Percentiles rank a stretch among this genome's conserved stretches.
Conservation (phyloP, 805 yeast genomes). For the Candida oleophila region DNA sequence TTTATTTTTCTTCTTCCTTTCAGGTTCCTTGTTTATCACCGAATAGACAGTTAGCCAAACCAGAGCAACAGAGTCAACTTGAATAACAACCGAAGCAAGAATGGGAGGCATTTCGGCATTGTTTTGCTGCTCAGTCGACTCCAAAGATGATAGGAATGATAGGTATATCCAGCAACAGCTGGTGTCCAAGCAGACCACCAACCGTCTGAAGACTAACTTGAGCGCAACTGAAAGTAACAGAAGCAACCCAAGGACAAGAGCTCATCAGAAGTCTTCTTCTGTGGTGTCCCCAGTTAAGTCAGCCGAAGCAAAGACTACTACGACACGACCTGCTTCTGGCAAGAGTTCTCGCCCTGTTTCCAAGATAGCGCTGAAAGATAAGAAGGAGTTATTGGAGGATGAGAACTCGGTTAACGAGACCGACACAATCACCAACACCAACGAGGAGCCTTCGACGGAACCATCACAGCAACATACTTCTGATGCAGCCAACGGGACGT, state of each 20-base stretch:
- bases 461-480: slow-evolving; percentile 4
- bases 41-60: too few species aligned
- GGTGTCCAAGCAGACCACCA: slow-evolving; percentile 4
- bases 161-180: slow-evolving; percentile 4
- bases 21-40: too few species aligned
- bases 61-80: too few species aligned
- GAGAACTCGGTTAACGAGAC: slow-evolving; percentile 40
- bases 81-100: too few species aligned
- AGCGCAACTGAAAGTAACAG: neutral
- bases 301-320: neutral
- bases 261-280: neutral
- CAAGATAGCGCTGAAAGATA: slow-evolving; percentile 6
- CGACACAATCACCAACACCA: slow-evolving; percentile 40
- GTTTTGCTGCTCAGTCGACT: slow-evolving; percentile 39
- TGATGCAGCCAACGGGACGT: neutral
- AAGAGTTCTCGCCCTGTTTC: neutral
- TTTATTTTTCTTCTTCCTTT: too few species aligned
- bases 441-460: slow-evolving; percentile 21
- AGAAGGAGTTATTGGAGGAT: slow-evolving; percentile 32
- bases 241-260: neutral
- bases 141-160: slow-evolving; percentile 24
- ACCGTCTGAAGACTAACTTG: neutral
- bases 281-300: neutral
- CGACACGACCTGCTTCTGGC: neutral
- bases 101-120: slow-evolving; percentile 15